Evolutionary conservation across 345 rosid species (phyloP), one percentile per base, ranked within the genome.

Genomic region (Populus tremula): DNA sequence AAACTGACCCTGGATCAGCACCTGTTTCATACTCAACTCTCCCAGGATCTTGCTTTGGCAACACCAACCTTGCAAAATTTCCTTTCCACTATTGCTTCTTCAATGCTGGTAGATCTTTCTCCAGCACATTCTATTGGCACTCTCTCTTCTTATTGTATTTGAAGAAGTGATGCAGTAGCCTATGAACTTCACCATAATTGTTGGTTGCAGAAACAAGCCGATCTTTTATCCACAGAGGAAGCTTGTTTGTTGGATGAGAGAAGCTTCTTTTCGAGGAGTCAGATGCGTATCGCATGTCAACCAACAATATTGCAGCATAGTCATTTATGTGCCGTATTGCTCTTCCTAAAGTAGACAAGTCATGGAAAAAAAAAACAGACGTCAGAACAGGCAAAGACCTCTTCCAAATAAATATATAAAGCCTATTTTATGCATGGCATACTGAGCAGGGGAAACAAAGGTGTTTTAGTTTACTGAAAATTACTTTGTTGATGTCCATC

Each of bases 131-230:
- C 45, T 41, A 41, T 2, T 41, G 13, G 13, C 45, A 47, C 7
- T 43, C 43, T 76, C 43, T 77, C 18, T 69, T 88, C 85, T 83
- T 85, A 83, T 88, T 85, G 82, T 83, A 87, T 84, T 89, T 91
- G 87, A 90, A 93, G 87, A 94, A 94, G 67, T 88, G 94, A 75
- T 88, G 92, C 84, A 94, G 80, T 82, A 88, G 80, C 76, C 86
- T 84, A 66, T 91, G 98, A 71, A 92, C 95, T 84, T 94, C 95
- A 61, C 98, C 98, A 63, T 94, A 94, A 81, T 86, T 91, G 76
- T 77, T 87, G 62, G 92, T 85, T 31, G 92, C 67, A 72, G 89
- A 83, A 64, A 91, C 78, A 66, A 94, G 87, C 16, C 88, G 59
- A 75, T 89, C 94, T 81, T 84, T 91, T 74, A 92, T 94, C 97